Conservation (phyloP, 2,329 filamentous ascomycete species). For the Aspergillus fumigatus region DNA sequence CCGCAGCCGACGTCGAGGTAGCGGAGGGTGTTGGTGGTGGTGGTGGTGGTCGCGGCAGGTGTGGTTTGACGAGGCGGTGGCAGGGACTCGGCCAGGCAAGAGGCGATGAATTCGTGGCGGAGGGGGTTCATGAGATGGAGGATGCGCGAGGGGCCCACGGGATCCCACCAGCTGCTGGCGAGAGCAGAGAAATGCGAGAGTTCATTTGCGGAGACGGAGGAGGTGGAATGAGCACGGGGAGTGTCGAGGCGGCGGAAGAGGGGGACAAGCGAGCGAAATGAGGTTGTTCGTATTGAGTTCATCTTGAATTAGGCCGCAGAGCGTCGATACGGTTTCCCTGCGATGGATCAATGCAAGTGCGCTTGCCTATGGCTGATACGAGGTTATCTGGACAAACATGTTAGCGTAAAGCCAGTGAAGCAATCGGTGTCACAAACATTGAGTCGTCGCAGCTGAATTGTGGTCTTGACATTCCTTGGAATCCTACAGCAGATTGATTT, state of each 20-base stretch:
- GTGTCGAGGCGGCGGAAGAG: constrained; percentile 2
- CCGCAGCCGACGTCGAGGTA: constrained; percentile 95
- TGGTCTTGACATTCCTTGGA: not conserved
- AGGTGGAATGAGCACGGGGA: constrained; percentile 36
- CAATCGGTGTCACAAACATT: too few species aligned
- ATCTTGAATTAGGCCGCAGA: constrained; percentile 1
- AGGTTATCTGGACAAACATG: not conserved
- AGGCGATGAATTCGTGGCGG: constrained; percentile 83
- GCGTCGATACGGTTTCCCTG: not conserved
- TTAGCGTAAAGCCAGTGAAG: not conserved
- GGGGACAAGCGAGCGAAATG: constrained; percentile 2
- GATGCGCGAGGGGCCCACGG: constrained; percentile 83
- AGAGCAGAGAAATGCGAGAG: constrained; percentile 92
- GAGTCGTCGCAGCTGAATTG: not conserved
- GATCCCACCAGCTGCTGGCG: constrained; percentile 95
- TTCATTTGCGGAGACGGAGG: constrained; percentile 82
- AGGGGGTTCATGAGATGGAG: constrained; percentile 98
- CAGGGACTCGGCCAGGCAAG: constrained; percentile 59
- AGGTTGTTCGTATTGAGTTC: constrained; percentile 6
- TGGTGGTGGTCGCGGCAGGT: constrained; percentile 19
- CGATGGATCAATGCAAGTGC: too few species aligned
- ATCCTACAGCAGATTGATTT: not conserved
- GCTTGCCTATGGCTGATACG: not conserved
- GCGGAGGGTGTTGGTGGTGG: constrained; percentile 32
- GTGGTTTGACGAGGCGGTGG: constrained; percentile 30